These are phyloP conservation scores for Microdochium trichocladiopsis DNA, from an alignment of 2,329 filamentous ascomycete species.

Conservation along the genomic window DNA sequence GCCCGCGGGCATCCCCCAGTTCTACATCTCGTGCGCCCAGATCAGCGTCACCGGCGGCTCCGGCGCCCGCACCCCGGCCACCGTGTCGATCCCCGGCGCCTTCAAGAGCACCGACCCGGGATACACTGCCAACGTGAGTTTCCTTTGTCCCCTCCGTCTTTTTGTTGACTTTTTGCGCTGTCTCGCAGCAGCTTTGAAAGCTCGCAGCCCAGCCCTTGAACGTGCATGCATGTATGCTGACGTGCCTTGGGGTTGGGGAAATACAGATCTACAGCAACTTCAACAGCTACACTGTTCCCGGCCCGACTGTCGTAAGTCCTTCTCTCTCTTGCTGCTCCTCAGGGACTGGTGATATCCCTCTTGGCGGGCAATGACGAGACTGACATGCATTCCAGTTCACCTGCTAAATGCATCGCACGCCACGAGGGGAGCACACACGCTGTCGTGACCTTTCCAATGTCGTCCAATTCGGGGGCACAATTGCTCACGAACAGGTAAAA, in stretches of 20 bases:
- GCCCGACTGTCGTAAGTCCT: constrained; percentile 13
- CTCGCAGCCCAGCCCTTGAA: too few species aligned
- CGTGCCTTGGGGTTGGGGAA: neutral
- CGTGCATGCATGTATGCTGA: neutral
- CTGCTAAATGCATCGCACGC: neutral
- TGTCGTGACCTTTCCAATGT: too few species aligned
- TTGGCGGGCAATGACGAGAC: neutral
- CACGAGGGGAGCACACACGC: too few species aligned
- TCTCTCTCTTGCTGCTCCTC: neutral
- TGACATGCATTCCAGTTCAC: neutral
- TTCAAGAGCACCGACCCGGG: constrained; percentile 35
- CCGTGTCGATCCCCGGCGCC: constrained; percentile 30
- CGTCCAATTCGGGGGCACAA: too few species aligned
- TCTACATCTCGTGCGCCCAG: constrained; percentile 41
- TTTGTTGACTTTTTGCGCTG: neutral
- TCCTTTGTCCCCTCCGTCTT: too few species aligned
- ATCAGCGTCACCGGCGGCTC: constrained; percentile 35
- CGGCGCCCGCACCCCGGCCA: constrained; percentile 20
- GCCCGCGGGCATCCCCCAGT: constrained; percentile 33
- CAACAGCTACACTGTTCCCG: constrained; percentile 24
- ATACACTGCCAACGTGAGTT: constrained; percentile 34
- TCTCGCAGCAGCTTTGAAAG: too few species aligned
- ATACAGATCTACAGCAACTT: constrained; percentile 20
- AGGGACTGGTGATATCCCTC: neutral
- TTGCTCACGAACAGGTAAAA: too few species aligned